A percentile compares a stretch with the other conserved stretches of the same genome.
These are phyloP conservation scores for Scedosporium aurantiacum DNA, from an alignment of 2,329 filamentous ascomycete species.

Conservation along the genomic window DNA sequence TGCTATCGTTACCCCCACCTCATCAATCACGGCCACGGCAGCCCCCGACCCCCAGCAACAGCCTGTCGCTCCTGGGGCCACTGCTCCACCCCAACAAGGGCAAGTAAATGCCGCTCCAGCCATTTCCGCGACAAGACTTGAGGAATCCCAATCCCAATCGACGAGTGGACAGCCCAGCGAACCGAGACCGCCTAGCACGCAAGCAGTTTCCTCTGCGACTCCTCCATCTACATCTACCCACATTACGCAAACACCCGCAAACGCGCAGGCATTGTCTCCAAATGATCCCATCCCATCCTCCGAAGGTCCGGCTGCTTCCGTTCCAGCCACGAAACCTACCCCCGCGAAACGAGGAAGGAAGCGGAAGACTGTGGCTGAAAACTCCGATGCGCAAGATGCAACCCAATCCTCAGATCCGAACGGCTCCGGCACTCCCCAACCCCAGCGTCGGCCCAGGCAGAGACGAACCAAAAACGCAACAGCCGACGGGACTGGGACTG, in stretches of 20 bases:
- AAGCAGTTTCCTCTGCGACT: not conserved
- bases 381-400: not conserved
- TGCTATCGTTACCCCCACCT: too few species aligned
- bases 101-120: not conserved
- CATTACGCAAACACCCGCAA: not conserved
- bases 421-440: not conserved
- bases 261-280: not conserved
- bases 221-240: not conserved
- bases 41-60: too few species aligned
- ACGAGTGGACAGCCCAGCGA: too few species aligned
- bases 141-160: not conserved
- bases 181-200: too few species aligned
- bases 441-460: not conserved
- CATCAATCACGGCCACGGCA: too few species aligned
- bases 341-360: not conserved
- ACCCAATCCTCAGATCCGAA: not conserved
- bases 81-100: too few species aligned
- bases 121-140: not conserved
- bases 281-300: not conserved
- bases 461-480: not conserved
- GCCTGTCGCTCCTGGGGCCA: too few species aligned
- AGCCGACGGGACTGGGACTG: slow-evolving; percentile 6
- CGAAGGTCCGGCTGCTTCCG: not conserved
- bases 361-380: not conserved
- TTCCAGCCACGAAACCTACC: not conserved